Conservation (phyloP, 2,329 filamentous ascomycete genomes). For the Endocalyx cinctus region DNA sequence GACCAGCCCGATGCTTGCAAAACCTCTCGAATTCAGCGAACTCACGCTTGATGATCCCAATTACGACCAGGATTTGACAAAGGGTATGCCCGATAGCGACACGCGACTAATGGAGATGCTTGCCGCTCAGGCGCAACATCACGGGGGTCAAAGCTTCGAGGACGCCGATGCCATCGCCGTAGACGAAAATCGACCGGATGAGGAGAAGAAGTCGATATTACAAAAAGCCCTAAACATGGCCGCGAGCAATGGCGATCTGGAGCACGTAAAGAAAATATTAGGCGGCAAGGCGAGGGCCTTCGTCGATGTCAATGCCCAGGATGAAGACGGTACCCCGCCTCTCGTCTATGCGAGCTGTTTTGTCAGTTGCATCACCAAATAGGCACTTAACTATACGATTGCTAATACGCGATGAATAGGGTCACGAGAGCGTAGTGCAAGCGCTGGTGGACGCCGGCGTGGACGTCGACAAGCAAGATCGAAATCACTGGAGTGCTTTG, state of each 20-base stretch:
- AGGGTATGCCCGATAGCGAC: conserved; percentile 69
- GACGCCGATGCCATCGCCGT: conserved; percentile 76
- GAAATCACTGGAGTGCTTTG: conserved; percentile 93
- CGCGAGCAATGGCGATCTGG: conserved; percentile 89
- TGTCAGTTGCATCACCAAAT: too few relatives aligned
- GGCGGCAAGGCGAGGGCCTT: conserved; percentile 67
- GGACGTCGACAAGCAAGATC: conserved; percentile 88
- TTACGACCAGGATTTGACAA: conserved; percentile 63
- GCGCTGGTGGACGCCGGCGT: conserved; percentile 80
- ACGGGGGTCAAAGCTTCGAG: conserved; percentile 65
- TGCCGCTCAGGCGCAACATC: conserved; percentile 84
- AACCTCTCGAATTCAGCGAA: conserved; percentile 76
- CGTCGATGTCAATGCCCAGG: conserved; percentile 80
- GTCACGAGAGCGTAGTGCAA: conserved; percentile 84
- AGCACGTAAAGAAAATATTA: conserved; percentile 72
- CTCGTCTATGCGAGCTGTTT: conserved; percentile 98
- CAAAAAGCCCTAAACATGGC: conserved; percentile 92
- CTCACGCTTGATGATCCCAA: conserved; percentile 75
- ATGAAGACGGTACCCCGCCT: conserved; percentile 94
- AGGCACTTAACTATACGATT: not conserved
- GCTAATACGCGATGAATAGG: conserved; percentile 43
- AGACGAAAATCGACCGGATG: conserved; percentile 66
- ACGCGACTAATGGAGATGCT: conserved; percentile 91
- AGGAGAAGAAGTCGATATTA: conserved; percentile 74
- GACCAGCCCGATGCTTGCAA: conserved; percentile 77